Conservation (phyloP, 1,284 basidiomycete genomes). For the Ustilago curta region DNA sequence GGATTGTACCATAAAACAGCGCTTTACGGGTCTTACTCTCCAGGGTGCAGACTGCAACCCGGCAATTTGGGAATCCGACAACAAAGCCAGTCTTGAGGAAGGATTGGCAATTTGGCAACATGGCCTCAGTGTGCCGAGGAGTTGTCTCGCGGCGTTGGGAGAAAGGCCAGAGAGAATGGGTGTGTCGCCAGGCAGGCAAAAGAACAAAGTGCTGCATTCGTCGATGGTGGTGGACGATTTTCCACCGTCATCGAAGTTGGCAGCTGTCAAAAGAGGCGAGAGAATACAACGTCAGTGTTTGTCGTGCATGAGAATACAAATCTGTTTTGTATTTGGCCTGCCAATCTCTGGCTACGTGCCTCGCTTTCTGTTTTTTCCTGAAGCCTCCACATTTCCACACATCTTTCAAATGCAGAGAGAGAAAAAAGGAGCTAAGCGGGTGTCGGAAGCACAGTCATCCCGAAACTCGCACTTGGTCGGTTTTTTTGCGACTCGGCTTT, state of each 20-base stretch:
- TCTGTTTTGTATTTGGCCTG: too few relatives aligned
- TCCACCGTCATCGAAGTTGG: conserved; percentile 35
- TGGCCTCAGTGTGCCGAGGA: background rate
- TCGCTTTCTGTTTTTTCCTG: too few relatives aligned
- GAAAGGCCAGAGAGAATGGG: too few relatives aligned
- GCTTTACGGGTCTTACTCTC: background rate
- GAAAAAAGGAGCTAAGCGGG: too few relatives aligned
- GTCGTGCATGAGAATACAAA: background rate
- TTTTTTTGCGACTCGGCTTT: too few relatives aligned
- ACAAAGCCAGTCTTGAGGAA: background rate
- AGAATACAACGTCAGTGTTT: background rate
- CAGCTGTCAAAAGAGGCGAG: conserved; percentile 30
- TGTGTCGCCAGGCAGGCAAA: too few relatives aligned
- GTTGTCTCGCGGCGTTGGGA: too few relatives aligned
- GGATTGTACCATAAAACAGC: conserved; percentile 1
- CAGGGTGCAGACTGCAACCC: conserved; percentile 6
- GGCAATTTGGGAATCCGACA: background rate
- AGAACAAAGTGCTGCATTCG: conserved; percentile 7
- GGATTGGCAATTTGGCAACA: background rate
- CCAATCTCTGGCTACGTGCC: too few relatives aligned
- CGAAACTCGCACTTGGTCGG: too few relatives aligned
- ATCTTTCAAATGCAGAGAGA: too few relatives aligned
- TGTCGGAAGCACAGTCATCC: too few relatives aligned
- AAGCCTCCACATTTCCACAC: background rate
- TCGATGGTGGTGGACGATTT: conserved; percentile 21